Conservation (phyloP, 805 yeast genomes). For the Candida multigemmis region DNA sequence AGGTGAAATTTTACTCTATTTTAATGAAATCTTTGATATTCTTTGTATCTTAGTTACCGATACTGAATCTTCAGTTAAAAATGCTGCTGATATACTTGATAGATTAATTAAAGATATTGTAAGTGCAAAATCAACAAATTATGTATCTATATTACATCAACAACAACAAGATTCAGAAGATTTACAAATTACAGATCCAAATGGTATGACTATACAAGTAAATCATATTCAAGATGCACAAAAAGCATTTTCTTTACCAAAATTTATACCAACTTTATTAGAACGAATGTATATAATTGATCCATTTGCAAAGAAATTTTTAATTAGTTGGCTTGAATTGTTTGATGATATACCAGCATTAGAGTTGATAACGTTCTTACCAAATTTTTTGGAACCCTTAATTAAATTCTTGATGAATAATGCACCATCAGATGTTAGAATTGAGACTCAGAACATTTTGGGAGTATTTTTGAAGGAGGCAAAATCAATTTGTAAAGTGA, state of each 20-base stretch:
- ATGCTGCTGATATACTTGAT: constrained; percentile 91
- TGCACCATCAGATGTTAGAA: constrained; percentile 78
- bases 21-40: constrained; percentile 92
- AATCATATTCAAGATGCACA: constrained; percentile 51
- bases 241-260: constrained; percentile 72
- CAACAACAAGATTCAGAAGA: constrained; percentile 24
- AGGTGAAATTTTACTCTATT: constrained; percentile 84
- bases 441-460: constrained; percentile 72
- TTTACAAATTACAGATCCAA: constrained; percentile 40
- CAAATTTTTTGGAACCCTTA: constrained; percentile 81
- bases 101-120: constrained; percentile 88
- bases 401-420: constrained; percentile 68
- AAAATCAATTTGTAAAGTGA: constrained; percentile 63
- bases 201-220: constrained; percentile 53
- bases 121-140: constrained; percentile 86
- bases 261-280: constrained; percentile 82
- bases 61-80: constrained; percentile 82
- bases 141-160: constrained; percentile 62
- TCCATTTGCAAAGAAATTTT: constrained; percentile 84
- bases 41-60: constrained; percentile 86
- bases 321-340: constrained; percentile 91
- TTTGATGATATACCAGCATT: constrained; percentile 88
- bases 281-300: constrained; percentile 90
- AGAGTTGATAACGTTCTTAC: constrained; percentile 78
- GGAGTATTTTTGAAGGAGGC: constrained; percentile 75